Evolutionary conservation across 306 rosid genomes (phyloP), one percentile per base, ranked within the genome.

Genomic region (Gleditsia sinensis): DNA sequence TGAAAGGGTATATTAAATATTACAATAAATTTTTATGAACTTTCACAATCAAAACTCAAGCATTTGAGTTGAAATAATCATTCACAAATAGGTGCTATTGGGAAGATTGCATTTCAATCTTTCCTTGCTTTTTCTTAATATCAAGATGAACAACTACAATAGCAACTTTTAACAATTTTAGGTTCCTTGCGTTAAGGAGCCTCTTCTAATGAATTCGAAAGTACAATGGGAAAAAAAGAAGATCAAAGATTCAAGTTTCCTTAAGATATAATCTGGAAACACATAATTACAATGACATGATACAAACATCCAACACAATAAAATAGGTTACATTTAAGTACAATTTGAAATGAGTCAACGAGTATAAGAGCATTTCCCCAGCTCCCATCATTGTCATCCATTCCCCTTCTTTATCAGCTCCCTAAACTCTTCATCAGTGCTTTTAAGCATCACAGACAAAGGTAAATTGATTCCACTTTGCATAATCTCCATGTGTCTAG

Each of bases 381-480:
- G 59, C 24, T 74, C 5, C 59, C 53, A 69, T 49, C 42, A 72
- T 19, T n/a, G 14, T 80, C 71, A 83, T 13, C 56, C 69, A 60
- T 19, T 57, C 5, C 56, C 54, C 34, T 28, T 70, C 61, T 27
- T 71, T 23, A 89, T 48, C 78, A 86, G 70, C 75, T 86, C 83
- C 72, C 50, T 76, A 61, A 94, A 94, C 73, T 91, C 97, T 45
- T 78, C 89, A 77, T 91, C 94, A 6, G 93, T 94, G 84, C 84
- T 83, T 78, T 84, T 91, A 25, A 94, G 96, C 97, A 94, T 86
- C 66, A 82, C 34, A 3, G 97, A 74, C 88, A 94, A 83, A 70
- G 89, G 75, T 79, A 85, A 17, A 51, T 66, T 62, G n/a, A 83
- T 34, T 9, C 90, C 95, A 82, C 84, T 82, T 63, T 75, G 43